phyloP scores from a whole-genome alignment of 1,139 yeast species.

The Chernovozyma sophiae-reginae region DNA sequence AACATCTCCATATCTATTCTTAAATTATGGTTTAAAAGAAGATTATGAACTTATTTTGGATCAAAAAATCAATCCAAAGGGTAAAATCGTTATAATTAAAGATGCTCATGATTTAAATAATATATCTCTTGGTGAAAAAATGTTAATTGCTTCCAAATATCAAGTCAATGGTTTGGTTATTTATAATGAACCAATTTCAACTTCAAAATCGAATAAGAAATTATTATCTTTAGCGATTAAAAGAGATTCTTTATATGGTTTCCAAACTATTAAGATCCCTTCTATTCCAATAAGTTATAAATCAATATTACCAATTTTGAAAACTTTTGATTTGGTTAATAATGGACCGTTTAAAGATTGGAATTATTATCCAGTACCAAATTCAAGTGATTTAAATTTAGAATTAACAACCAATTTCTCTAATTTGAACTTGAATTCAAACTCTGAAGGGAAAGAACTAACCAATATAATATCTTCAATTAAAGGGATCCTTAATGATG shows the following conservation, averaged over 20 bases:
- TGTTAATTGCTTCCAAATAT: conserved; percentile 22
- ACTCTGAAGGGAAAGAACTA: conserved; percentile 13
- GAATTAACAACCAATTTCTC: conserved; percentile 17
- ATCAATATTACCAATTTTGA: conserved; percentile 29
- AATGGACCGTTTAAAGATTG: conserved; percentile 18
- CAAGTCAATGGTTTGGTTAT: conserved; percentile 30
- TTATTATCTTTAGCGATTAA: not conserved
- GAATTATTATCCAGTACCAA: conserved; percentile 22
- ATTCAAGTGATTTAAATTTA: conserved; percentile 14
- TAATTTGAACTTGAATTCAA: not conserved
- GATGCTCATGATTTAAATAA: conserved; percentile 5
- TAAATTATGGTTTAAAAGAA: conserved; percentile 25
- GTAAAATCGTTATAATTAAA: conserved; percentile 28
- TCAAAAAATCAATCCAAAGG: conserved; percentile 17
- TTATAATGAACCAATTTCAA: conserved; percentile 11
- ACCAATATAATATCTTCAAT: conserved; percentile 34
- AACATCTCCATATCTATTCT: conserved; percentile 25
- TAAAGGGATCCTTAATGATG: conserved; percentile 40
- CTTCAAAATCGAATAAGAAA: not conserved
- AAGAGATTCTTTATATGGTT: not conserved
- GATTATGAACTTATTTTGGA: conserved; percentile 25
- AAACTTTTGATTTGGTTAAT: conserved; percentile 16
- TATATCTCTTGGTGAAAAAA: conserved; percentile 22
- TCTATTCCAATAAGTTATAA: conserved; percentile 34
- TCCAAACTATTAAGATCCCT: conserved; percentile 16